Evolutionary conservation across 331 rosid genomes (phyloP).

Genomic region (Acacia concinna): DNA sequence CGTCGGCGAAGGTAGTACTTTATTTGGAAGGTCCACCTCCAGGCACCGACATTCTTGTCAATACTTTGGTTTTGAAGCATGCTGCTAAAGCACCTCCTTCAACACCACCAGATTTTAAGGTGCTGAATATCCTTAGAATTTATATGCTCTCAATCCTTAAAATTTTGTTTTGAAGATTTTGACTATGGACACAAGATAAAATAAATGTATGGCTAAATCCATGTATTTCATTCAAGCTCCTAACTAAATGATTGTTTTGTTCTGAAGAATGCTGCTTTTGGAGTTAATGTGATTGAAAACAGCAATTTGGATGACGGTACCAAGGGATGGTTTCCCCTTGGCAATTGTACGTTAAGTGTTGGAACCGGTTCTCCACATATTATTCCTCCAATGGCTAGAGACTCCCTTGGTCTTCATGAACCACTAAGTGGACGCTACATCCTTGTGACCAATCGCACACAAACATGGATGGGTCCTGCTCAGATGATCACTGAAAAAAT

Average conservation of each 20-base stretch:
- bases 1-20: conserved; percentile 71
- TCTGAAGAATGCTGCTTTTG: conserved; percentile 65
- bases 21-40: conserved; percentile 93
- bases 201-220: background rate
- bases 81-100: conserved; percentile 81
- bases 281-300: conserved; percentile 77
- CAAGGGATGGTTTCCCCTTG: conserved; percentile 86
- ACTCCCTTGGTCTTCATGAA: conserved; percentile 76
- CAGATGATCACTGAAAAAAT: conserved; percentile 81
- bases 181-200: background rate
- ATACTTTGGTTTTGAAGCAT: conserved; percentile 74
- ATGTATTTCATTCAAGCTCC: background rate
- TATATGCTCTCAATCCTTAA: background rate
- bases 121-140: no score
- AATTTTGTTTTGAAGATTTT: conserved; percentile 20
- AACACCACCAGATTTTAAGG: conserved; percentile 68
- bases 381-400: conserved; percentile 96
- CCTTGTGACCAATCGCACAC: conserved; percentile 77
- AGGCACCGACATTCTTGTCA: conserved; percentile 86
- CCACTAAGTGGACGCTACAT: conserved; percentile 71
- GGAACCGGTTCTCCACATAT: conserved; percentile 79
- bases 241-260: conserved; percentile 13
- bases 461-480: conserved; percentile 98
- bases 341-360: conserved; percentile 73
- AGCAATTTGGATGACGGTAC: conserved; percentile 68